These are phyloP conservation scores for Ophiobolus disseminans DNA, from an alignment of 2,329 filamentous ascomycete species.

Conservation along the genomic window DNA sequence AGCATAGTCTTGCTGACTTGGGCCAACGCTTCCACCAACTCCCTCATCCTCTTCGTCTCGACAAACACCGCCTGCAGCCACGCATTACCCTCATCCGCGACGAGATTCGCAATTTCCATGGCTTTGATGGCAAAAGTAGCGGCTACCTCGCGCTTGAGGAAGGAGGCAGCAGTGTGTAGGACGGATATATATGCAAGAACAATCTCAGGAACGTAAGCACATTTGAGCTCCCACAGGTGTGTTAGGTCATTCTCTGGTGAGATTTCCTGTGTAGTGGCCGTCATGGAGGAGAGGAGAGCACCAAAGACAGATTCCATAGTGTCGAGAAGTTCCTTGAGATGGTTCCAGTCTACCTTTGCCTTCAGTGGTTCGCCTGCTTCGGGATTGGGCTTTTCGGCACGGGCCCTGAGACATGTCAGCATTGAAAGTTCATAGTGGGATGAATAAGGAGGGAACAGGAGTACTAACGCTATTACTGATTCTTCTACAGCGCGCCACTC, in stretches of 20 bases:
- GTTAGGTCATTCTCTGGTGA: slow-evolving; percentile 22
- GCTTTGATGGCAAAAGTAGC: slow-evolving; percentile 80
- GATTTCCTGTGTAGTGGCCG: slow-evolving; percentile 5
- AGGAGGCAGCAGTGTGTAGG: slow-evolving; percentile 78
- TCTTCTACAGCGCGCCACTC: slow-evolving; percentile 54
- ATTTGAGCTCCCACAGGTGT: slow-evolving; percentile 71
- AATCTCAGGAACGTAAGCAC: slow-evolving; percentile 83
- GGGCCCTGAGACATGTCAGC: background rate
- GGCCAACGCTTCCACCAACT: slow-evolving; percentile 68
- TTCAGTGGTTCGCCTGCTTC: slow-evolving; percentile 9
- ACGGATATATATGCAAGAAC: slow-evolving; percentile 83
- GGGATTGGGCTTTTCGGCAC: background rate
- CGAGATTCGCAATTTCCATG: slow-evolving; percentile 81
- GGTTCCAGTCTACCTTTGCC: slow-evolving; percentile 33
- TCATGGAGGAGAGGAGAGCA: slow-evolving; percentile 39
- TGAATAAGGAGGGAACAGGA: background rate
- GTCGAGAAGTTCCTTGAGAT: slow-evolving; percentile 50
- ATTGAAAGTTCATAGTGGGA: background rate
- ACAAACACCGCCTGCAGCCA: slow-evolving; percentile 50
- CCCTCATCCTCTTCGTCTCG: slow-evolving; percentile 52
- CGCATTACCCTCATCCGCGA: slow-evolving; percentile 60
- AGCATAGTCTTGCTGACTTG: slow-evolving; percentile 76
- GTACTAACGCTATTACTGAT: slow-evolving; percentile 42
- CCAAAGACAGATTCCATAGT: slow-evolving; percentile 50
- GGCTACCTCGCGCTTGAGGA: slow-evolving; percentile 76